These are phyloP conservation scores for Imleria badia DNA, from an alignment of 768 basidiomycete genomes.

Conservation along the genomic window DNA sequence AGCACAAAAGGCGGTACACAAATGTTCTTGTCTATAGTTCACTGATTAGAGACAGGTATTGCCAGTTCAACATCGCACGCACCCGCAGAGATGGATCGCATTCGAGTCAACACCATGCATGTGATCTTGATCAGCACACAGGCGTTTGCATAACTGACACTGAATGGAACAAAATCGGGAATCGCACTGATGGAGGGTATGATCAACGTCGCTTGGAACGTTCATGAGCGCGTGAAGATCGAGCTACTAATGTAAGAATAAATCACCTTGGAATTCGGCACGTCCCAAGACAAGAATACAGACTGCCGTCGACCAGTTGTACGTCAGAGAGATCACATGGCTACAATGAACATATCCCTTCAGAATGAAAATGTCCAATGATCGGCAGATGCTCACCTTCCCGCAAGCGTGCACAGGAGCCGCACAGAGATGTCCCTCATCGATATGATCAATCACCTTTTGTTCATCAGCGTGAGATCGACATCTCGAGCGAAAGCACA, in stretches of 20 bases:
- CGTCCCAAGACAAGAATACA: slow-evolving; percentile 41
- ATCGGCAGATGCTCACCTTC: slow-evolving; percentile 34
- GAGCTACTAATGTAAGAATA: not conserved
- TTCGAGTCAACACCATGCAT: slow-evolving; percentile 46
- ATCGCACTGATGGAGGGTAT: slow-evolving; percentile 50
- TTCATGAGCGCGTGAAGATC: not conserved
- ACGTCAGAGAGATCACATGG: slow-evolving; percentile 42
- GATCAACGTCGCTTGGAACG: slow-evolving; percentile 42
- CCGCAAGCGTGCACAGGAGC: slow-evolving; percentile 57
- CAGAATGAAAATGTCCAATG: not conserved
- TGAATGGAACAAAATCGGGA: slow-evolving; percentile 50
- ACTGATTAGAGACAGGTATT: not conserved
- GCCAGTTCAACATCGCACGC: not conserved
- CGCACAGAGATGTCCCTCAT: slow-evolving; percentile 52
- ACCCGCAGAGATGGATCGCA: slow-evolving; percentile 60
- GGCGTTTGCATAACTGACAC: slow-evolving; percentile 55
- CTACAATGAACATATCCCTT: slow-evolving; percentile 23
- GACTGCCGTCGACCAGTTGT: slow-evolving; percentile 25
- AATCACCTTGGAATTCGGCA: slow-evolving; percentile 45
- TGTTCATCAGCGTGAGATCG: not conserved
- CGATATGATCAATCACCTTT: slow-evolving; percentile 48
- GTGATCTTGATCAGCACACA: slow-evolving; percentile 51
- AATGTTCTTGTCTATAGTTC: slow-evolving; percentile 48
- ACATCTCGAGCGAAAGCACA: not conserved
- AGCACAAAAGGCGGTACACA: slow-evolving; percentile 43